Percentiles rank a stretch among this genome's conserved stretches.
phyloP scores from a whole-genome alignment of 1,139 yeast genomes.

The Williopsis jadinii region DNA sequence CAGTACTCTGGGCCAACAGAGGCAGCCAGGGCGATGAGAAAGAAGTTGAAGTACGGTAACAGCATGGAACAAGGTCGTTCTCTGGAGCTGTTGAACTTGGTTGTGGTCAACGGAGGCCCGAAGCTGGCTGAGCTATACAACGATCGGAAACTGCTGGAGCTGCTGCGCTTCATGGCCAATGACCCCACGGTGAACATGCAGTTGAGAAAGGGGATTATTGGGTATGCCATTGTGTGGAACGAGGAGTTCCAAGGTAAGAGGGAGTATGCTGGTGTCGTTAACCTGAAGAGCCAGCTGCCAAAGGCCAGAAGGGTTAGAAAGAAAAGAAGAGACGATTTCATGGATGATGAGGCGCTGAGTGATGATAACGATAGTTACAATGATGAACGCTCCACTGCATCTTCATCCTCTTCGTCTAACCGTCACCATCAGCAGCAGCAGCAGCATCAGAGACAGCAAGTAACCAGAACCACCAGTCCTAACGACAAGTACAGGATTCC shows the following conservation, averaged over 20 bases:
- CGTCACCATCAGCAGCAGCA: background rate
- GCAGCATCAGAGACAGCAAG: background rate
- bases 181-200: constrained; percentile 29
- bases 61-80: constrained; percentile 57
- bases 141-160: constrained; percentile 65
- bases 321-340: constrained; percentile 26
- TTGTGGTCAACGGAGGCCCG: constrained; percentile 70
- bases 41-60: constrained; percentile 81
- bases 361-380: constrained; percentile 3
- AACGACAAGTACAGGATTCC: constrained; percentile 59
- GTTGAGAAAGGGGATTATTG: constrained; percentile 40
- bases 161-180: constrained; percentile 46
- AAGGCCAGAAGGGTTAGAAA: constrained; percentile 17
- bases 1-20: constrained; percentile 48
- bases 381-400: background rate
- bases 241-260: constrained; percentile 44
- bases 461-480: constrained; percentile 29
- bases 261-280: constrained; percentile 45
- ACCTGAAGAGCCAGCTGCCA: constrained; percentile 35
- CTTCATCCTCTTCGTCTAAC: constrained; percentile 1
- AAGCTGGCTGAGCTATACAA: constrained; percentile 42
- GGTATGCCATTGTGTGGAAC: constrained; percentile 60
- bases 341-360: constrained; percentile 38
- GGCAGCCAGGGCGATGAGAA: constrained; percentile 87
- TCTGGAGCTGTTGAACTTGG: constrained; percentile 60